phyloP scores from a whole-genome alignment of 768 basidiomycete species.

The Hypsizygus marmoreus region DNA sequence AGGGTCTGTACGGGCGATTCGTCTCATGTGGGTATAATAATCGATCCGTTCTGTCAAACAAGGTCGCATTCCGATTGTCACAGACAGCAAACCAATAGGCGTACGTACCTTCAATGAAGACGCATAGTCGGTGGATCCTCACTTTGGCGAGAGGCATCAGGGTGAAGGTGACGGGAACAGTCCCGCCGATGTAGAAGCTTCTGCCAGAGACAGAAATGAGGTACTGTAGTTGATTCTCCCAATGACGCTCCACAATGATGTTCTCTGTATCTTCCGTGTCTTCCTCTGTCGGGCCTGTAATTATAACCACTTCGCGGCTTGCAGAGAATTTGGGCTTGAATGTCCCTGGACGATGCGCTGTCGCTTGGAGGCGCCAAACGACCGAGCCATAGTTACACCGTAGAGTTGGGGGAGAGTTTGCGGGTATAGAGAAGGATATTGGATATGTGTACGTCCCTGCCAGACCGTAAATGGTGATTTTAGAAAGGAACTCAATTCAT shows the following conservation, averaged over 20 bases:
- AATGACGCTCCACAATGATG: conserved; percentile 83
- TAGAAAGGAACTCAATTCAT: background rate
- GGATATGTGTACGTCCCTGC: conserved; percentile 94
- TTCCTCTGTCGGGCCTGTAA: conserved; percentile 78
- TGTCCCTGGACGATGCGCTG: conserved; percentile 80
- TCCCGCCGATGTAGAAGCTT: conserved; percentile 82
- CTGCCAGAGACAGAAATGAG: conserved; percentile 72
- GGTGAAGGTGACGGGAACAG: conserved; percentile 76
- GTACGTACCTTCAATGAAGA: conserved; percentile 76
- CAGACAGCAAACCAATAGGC: background rate
- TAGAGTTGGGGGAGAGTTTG: conserved; percentile 76
- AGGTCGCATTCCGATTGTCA: background rate
- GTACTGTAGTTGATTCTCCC: conserved; percentile 89
- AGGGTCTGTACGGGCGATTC: conserved; percentile 70
- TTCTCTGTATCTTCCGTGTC: conserved; percentile 82
- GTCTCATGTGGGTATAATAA: conserved; percentile 71
- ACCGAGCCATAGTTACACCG: conserved; percentile 76
- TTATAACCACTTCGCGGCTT: conserved; percentile 69
- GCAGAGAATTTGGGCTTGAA: conserved; percentile 74
- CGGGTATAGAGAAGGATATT: conserved; percentile 86
- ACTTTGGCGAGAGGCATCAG: conserved; percentile 84
- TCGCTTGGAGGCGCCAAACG: conserved; percentile 77
- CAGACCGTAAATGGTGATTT: conserved; percentile 3
- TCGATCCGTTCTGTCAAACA: conserved; percentile 75
- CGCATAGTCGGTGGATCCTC: conserved; percentile 72